Evolutionary conservation across 83 land plant species (phyloP).

Genomic region (Thuja plicata): DNA sequence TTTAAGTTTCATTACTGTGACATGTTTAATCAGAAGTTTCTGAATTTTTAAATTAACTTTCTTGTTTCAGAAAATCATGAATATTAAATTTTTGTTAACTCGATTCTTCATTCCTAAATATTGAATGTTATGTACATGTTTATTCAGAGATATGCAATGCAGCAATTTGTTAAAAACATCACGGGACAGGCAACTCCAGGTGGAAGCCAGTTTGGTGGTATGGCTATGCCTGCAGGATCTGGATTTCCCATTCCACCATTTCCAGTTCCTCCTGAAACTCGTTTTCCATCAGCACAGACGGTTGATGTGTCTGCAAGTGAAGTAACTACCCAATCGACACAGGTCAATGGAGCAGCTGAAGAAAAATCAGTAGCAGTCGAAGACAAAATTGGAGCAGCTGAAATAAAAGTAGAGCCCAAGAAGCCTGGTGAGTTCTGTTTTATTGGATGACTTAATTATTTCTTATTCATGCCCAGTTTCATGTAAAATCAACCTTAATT

Average conservation of each 20-base stretch:
- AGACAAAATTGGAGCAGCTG: constrained; percentile 26
- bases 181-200: constrained; percentile 56
- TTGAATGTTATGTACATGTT: background rate
- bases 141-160: constrained; percentile 88
- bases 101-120: background rate
- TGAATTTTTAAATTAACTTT: background rate
- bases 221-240: constrained; percentile 58
- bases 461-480: background rate
- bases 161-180: constrained; percentile 81
- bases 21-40: background rate
- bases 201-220: constrained; percentile 46
- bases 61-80: background rate
- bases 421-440: constrained; percentile 54
- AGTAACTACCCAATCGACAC: constrained; percentile 41
- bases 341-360: constrained; percentile 33
- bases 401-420: constrained; percentile 44
- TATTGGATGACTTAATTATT: background rate
- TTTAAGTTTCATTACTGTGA: background rate
- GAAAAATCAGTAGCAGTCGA: constrained; percentile 31
- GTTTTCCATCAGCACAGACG: constrained; percentile 32
- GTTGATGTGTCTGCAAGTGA: constrained; percentile 64
- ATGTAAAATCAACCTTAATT: background rate
- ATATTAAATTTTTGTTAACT: background rate
- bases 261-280: constrained; percentile 34
- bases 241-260: constrained; percentile 45